Conservation (phyloP, 768 basidiomycete species). For the Calocera cornea region DNA sequence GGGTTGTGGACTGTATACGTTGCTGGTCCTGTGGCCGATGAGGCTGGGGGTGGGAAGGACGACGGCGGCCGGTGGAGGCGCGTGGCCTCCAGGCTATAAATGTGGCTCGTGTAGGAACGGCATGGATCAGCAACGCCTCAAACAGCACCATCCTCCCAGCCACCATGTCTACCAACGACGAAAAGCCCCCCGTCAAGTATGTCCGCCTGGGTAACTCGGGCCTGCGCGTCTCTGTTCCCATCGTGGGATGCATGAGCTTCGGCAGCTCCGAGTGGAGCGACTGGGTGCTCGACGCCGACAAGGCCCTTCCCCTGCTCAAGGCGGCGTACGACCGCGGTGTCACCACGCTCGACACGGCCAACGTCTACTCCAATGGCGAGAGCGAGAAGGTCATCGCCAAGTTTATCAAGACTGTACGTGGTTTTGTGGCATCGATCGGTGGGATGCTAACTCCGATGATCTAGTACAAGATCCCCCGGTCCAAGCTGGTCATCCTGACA, state of each 20-base stretch:
- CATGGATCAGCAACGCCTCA: background rate
- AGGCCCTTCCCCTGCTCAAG: constrained; percentile 42
- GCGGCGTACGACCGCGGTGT: constrained; percentile 50
- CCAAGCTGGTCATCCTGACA: constrained; percentile 32
- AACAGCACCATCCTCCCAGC: background rate
- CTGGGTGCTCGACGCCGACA: constrained; percentile 41
- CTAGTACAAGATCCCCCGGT: constrained; percentile 26
- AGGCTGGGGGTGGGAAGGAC: background rate
- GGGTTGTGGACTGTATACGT: no score
- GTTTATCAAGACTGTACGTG: constrained; percentile 27
- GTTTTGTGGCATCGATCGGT: no score
- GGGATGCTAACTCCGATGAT: no score
- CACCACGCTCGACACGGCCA: constrained; percentile 37
- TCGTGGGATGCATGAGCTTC: constrained; percentile 53
- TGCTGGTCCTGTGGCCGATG: background rate
- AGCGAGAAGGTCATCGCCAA: constrained; percentile 34
- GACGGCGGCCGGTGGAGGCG: background rate
- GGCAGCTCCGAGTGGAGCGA: constrained; percentile 39
- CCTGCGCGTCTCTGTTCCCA: constrained; percentile 49
- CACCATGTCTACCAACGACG: background rate
- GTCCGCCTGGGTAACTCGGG: constrained; percentile 41
- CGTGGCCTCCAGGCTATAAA: background rate
- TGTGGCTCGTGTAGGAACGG: background rate
- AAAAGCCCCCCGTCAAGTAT: background rate
- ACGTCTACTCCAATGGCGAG: constrained; percentile 30